Base-by-base conservation (phyloP, 2,329 filamentous ascomycete genomes). In the Bisporella sp. region DNA sequence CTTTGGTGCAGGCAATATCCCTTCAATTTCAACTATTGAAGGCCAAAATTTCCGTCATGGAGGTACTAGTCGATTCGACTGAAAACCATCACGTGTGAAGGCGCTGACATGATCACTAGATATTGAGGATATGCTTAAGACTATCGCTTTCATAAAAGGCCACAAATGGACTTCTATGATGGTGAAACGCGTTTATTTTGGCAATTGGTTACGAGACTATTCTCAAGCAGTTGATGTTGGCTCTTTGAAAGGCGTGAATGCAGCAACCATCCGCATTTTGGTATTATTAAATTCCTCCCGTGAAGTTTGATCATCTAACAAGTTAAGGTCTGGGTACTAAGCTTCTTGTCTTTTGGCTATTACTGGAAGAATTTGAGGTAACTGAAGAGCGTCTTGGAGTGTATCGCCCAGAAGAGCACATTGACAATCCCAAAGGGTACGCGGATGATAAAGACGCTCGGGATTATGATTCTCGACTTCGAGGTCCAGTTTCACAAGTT, bases 401-500 rank as follows among this genome's bases (percentile, higher is more conserved):
- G 55, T 93, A 93, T 68, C 79, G 88, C 32, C 86, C 88, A 0
- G 88, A 92, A 63, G 77, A 83, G 62, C 78, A 84, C 63, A 82
- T 85, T 60, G 82, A 87, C 63, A 93, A 92, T 66, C 88, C 88
- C 6, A 84, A 59, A 56, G 87, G 86, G 56, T 95, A 96, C 64
- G 89, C 87, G 45, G 90, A 97, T 60, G 88, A 89, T 59, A 63
- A 80, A 57, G 93, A 99, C 70, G 93, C 93, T 5, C 81, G 89
- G 54, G 80, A 86, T 61, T 90, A 81, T 62, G 93, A 97, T 65
- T 71, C 77, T 37, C 84, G 93, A 30, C 80, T 97, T 6, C 85
- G 93, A 46, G 87, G 84, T 1, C 91, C 91, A 0, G 82, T 97
- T 6, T 73, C 81, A 53, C 77, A 78, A 4, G 68, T 79, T 40